Evolutionary conservation across 805 yeast genomes (phyloP).

Genomic region (Schwanniomyces polymorphus): DNA sequence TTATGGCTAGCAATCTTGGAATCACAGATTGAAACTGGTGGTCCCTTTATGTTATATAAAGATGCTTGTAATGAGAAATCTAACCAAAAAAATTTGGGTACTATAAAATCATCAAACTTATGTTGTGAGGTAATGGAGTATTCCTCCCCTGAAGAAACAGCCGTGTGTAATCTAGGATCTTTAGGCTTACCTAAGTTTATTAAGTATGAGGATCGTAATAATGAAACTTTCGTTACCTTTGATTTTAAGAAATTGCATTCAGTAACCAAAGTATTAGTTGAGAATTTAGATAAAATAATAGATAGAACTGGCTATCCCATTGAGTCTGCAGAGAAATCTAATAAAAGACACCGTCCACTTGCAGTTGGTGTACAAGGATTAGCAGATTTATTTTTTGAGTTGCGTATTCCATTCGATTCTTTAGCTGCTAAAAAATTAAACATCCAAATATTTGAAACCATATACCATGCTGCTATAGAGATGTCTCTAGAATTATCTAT

Average conservation of each 20-base stretch:
- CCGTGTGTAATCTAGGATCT: conserved; percentile 94
- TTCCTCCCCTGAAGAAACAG: conserved; percentile 88
- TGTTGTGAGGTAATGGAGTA: conserved; percentile 95
- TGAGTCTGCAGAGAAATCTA: conserved; percentile 70
- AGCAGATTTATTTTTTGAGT: conserved; percentile 81
- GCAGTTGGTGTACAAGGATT: conserved; percentile 99
- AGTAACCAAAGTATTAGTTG: conserved; percentile 73
- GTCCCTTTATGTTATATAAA: conserved; percentile 91
- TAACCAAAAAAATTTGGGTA: conserved; percentile 90
- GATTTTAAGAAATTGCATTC: conserved; percentile 75
- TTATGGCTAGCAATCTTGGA: conserved; percentile 88
- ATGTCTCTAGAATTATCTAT: conserved; percentile 80
- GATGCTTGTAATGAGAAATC: conserved; percentile 87
- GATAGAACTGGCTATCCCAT: conserved; percentile 88
- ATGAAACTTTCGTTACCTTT: conserved; percentile 50
- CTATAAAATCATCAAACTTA: conserved; percentile 88
- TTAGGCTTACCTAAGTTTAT: conserved; percentile 83
- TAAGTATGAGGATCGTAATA: conserved; percentile 27
- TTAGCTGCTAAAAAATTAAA: conserved; percentile 73
- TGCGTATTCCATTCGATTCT: conserved; percentile 86
- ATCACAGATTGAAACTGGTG: conserved; percentile 95
- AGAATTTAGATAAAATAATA: conserved; percentile 78
- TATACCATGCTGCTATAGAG: conserved; percentile 91
- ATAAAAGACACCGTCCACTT: conserved; percentile 84
- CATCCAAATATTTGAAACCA: conserved; percentile 88